Conservation (phyloP, 2,329 filamentous ascomycete genomes). For the Raffaelea ambrosiae region DNA sequence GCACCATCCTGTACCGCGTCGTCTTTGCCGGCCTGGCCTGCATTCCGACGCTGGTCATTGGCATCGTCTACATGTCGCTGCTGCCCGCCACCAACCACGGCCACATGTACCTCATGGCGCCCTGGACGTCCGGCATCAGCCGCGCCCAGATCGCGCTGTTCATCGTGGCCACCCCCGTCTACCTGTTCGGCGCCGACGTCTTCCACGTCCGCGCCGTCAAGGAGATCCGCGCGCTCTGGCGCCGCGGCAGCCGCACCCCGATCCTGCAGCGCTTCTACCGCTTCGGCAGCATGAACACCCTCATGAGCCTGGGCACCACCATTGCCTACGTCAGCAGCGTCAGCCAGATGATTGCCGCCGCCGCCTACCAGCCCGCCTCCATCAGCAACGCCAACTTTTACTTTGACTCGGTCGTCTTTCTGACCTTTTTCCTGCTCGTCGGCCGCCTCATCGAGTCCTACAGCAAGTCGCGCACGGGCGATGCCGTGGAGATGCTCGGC, state of each 20-base stretch:
- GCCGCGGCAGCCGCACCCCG: slow-evolving; percentile 62
- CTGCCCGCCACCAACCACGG: slow-evolving; percentile 50
- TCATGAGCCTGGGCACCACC: slow-evolving; percentile 80
- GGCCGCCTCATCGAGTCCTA: slow-evolving; percentile 76
- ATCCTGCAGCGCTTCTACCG: slow-evolving; percentile 70
- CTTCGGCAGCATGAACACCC: slow-evolving; percentile 96
- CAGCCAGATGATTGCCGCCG: slow-evolving; percentile 62
- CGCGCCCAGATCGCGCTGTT: slow-evolving; percentile 73
- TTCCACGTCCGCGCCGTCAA: slow-evolving; percentile 76
- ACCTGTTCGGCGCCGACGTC: slow-evolving; percentile 76
- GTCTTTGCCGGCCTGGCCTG: slow-evolving; percentile 59
- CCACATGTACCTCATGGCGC: slow-evolving; percentile 59
- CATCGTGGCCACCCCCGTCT: slow-evolving; percentile 74
- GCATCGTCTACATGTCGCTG: slow-evolving; percentile 85
- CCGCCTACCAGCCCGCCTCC: slow-evolving; percentile 29
- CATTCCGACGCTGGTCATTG: slow-evolving; percentile 78
- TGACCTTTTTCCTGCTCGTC: slow-evolving; percentile 77
- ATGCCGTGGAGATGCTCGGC: slow-evolving; percentile 72
- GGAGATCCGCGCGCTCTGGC: slow-evolving; percentile 72
- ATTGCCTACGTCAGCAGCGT: slow-evolving; percentile 83
- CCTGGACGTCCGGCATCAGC: slow-evolving; percentile 64
- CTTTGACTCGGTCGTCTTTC: slow-evolving; percentile 87
- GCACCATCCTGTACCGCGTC: slow-evolving; percentile 60
- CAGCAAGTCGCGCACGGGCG: slow-evolving; percentile 83
- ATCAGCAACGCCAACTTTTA: slow-evolving; percentile 54